Conservation (phyloP, 306 rosid genomes). For the Vicia sativa region DNA sequence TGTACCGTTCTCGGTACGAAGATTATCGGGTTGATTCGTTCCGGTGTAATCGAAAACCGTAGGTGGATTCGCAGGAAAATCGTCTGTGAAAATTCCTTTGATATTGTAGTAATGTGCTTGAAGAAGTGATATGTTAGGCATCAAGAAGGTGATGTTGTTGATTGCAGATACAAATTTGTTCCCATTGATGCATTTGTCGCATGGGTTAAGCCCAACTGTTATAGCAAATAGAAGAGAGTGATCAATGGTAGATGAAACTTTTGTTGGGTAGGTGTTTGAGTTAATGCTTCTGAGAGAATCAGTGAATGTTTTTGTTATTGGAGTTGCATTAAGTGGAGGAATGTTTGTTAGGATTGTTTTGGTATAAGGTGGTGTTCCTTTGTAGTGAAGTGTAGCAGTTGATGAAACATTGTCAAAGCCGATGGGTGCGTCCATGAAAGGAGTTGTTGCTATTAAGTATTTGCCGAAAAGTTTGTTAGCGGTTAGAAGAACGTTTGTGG, state of each 20-base stretch:
- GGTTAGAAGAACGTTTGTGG: constrained; percentile 63
- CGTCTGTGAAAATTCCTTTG: constrained; percentile 60
- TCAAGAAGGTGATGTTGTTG: constrained; percentile 57
- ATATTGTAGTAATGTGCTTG: constrained; percentile 69
- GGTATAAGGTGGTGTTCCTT: constrained; percentile 46
- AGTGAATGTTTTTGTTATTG: constrained; percentile 43
- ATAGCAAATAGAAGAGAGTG: constrained; percentile 61
- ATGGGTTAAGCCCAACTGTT: constrained; percentile 60
- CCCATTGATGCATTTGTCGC: constrained; percentile 51
- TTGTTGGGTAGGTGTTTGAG: constrained; percentile 60
- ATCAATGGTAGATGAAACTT: constrained; percentile 55
- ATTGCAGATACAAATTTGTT: constrained; percentile 52
- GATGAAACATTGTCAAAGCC: constrained; percentile 62
- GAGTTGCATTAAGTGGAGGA: constrained; percentile 69
- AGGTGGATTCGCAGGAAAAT: constrained; percentile 69
- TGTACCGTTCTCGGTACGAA: constrained; percentile 61
- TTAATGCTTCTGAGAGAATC: constrained; percentile 71
- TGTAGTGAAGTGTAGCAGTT: constrained; percentile 58
- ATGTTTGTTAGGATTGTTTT: constrained; percentile 44
- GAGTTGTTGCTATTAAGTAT: constrained; percentile 61
- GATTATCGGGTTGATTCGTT: constrained; percentile 44
- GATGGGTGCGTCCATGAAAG: constrained; percentile 80
- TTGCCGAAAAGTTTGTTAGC: constrained; percentile 54
- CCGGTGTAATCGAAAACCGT: constrained; percentile 64
- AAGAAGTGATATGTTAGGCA: constrained; percentile 66